phyloP scores from a whole-genome alignment of 2,329 filamentous ascomycete species.

The Aspergillus fumigatiaffinis region DNA sequence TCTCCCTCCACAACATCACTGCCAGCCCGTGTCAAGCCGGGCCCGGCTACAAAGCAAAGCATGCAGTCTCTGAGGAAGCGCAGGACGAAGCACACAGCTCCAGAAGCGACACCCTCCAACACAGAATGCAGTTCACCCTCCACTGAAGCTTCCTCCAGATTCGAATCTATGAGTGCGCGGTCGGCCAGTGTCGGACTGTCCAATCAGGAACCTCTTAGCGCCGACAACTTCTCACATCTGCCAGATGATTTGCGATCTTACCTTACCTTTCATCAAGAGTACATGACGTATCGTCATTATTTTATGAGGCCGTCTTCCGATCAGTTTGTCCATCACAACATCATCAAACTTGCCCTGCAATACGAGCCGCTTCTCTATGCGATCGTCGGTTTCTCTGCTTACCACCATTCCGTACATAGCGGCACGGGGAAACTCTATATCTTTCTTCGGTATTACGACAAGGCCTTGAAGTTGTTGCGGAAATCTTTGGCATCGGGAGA shows the following conservation, averaged over 20 bases:
- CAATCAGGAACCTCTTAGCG: constrained; percentile 17
- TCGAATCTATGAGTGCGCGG: constrained; percentile 33
- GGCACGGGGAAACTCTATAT: constrained; percentile 70
- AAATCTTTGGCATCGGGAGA: constrained; percentile 67
- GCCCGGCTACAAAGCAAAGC: constrained; percentile 25
- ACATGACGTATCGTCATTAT: constrained; percentile 80
- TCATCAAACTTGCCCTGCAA: constrained; percentile 68
- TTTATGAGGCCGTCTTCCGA: constrained; percentile 67
- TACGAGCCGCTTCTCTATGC: constrained; percentile 83
- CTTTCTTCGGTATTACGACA: constrained; percentile 88
- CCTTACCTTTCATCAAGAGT: constrained; percentile 70
- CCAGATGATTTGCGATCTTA: constrained; percentile 72
- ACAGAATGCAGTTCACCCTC: constrained; percentile 50
- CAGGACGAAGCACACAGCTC: constrained; percentile 21
- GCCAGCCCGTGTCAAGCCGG: constrained; percentile 17
- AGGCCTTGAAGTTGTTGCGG: constrained; percentile 73
- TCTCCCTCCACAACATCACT: constrained; percentile 18
- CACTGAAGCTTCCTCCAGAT: constrained; percentile 43
- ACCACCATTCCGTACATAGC: constrained; percentile 71
- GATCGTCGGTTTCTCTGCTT: constrained; percentile 81
- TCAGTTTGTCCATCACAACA: constrained; percentile 67
- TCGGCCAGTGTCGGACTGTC: constrained; percentile 29
- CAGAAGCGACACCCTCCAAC: constrained; percentile 36
- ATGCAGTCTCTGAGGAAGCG: constrained; percentile 27
- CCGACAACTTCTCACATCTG: constrained; percentile 25